A percentile compares a stretch with the other conserved stretches of the same genome.
phyloP scores from a whole-genome alignment of 2,329 filamentous ascomycete genomes.

The Fusarium tanahbumbuense region DNA sequence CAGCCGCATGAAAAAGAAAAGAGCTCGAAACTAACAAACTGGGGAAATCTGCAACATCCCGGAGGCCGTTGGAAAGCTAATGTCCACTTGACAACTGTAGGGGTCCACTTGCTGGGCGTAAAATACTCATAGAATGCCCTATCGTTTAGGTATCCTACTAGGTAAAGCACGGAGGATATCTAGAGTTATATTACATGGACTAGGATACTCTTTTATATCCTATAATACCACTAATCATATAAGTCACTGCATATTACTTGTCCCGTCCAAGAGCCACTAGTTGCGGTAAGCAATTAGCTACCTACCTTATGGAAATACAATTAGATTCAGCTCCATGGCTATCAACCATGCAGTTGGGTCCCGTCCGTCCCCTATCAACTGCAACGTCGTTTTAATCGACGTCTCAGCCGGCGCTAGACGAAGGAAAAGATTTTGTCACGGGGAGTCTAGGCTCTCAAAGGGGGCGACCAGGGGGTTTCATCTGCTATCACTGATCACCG shows the following conservation, averaged over 20 bases:
- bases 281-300: not conserved
- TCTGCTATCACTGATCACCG: not conserved
- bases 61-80: slow-evolving; percentile 22
- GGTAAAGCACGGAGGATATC: not conserved
- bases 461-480: slow-evolving; percentile 24
- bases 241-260: not conserved
- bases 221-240: slow-evolving; percentile 5
- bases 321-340: not conserved
- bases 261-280: slow-evolving; percentile 1
- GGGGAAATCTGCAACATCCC: slow-evolving; percentile 29
- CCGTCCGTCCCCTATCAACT: slow-evolving; percentile 15
- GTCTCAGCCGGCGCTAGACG: slow-evolving; percentile 36
- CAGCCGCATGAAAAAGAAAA: slow-evolving; percentile 7
- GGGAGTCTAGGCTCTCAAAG: slow-evolving; percentile 27
- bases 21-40: slow-evolving; percentile 13
- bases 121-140: not conserved
- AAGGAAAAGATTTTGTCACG: slow-evolving; percentile 22
- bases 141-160: not conserved
- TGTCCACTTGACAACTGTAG: slow-evolving; percentile 26
- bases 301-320: not conserved
- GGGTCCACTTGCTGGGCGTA: slow-evolving; percentile 14
- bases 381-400: slow-evolving; percentile 31
- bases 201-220: not conserved
- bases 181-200: not conserved
- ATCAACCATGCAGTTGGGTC: slow-evolving; percentile 8